Conservation (phyloP, 306 rosid species). For the Trifolium repens region DNA sequence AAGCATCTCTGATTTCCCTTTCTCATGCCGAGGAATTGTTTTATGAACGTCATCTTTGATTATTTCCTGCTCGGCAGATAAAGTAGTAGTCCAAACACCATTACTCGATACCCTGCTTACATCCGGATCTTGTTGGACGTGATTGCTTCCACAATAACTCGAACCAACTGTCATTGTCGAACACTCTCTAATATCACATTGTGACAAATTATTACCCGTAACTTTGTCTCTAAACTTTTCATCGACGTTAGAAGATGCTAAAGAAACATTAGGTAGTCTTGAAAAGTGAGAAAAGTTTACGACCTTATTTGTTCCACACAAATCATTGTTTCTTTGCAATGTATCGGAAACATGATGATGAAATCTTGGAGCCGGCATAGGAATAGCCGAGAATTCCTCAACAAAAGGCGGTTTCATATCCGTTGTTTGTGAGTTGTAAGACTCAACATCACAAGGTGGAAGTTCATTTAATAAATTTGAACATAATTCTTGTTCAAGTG, state of each 20-base stretch:
- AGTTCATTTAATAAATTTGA: conserved; percentile 66
- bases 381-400: conserved; percentile 52
- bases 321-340: conserved; percentile 46
- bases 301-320: conserved; percentile 46
- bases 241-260: conserved; percentile 45
- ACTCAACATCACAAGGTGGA: conserved; percentile 56
- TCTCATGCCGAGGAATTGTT: conserved; percentile 49
- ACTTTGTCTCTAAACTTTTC: conserved; percentile 48
- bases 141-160: conserved; percentile 85
- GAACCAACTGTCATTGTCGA: conserved; percentile 76
- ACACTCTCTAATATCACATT: conserved; percentile 61
- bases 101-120: conserved; percentile 60
- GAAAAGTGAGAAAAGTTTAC: conserved; percentile 56
- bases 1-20: conserved; percentile 56
- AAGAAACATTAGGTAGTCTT: conserved; percentile 43
- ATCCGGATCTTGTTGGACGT: conserved; percentile 58
- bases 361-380: conserved; percentile 67
- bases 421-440: conserved; percentile 47
- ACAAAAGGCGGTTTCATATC: conserved; percentile 45
- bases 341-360: conserved; percentile 52
- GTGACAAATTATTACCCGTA: conserved; percentile 37
- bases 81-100: conserved; percentile 53
- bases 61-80: conserved; percentile 52
- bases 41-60: conserved; percentile 44
- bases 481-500: conserved; percentile 78